Evolutionary conservation across 140 eudicot genomes (phyloP).

Genomic region (Erigeron philadelphicus): DNA sequence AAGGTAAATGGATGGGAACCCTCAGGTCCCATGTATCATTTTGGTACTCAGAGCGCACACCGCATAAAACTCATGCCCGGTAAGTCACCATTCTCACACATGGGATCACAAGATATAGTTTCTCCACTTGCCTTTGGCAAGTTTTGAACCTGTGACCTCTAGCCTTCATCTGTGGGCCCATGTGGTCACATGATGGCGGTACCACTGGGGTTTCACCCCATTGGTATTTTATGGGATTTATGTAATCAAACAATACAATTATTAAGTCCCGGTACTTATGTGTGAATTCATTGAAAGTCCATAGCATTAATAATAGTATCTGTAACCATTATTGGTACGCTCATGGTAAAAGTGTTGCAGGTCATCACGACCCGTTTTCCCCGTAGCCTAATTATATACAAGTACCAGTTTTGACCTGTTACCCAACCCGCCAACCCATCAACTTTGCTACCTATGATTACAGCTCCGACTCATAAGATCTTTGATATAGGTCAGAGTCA

Average conservation of each 20-base stretch:
- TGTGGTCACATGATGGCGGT: too few relatives aligned
- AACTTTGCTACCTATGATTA: slow-evolving; percentile 2
- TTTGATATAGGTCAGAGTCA: neutral
- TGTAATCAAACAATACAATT: neutral
- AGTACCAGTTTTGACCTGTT: slow-evolving; percentile 12
- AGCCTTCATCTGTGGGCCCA: too few relatives aligned
- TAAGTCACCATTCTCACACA: too few relatives aligned
- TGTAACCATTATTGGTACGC: slow-evolving; percentile 2
- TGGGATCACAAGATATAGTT: too few relatives aligned
- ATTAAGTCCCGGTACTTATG: neutral
- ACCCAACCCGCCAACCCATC: slow-evolving; percentile 6
- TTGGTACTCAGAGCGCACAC: too few relatives aligned
- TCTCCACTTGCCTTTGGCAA: too few relatives aligned
- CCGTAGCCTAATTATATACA: neutral
- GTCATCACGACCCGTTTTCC: neutral
- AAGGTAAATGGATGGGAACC: too few relatives aligned
- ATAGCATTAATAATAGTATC: neutral
- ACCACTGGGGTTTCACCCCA: too few relatives aligned
- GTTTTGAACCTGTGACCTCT: too few relatives aligned
- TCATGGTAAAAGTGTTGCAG: slow-evolving; percentile 2
- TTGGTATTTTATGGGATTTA: neutral
- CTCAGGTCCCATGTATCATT: too few relatives aligned
- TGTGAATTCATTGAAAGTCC: neutral
- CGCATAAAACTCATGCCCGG: too few relatives aligned
- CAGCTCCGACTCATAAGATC: slow-evolving; percentile 14